Evolutionary conservation across 768 basidiomycete species (phyloP).

Genomic region (Pisolithus tinctorius): DNA sequence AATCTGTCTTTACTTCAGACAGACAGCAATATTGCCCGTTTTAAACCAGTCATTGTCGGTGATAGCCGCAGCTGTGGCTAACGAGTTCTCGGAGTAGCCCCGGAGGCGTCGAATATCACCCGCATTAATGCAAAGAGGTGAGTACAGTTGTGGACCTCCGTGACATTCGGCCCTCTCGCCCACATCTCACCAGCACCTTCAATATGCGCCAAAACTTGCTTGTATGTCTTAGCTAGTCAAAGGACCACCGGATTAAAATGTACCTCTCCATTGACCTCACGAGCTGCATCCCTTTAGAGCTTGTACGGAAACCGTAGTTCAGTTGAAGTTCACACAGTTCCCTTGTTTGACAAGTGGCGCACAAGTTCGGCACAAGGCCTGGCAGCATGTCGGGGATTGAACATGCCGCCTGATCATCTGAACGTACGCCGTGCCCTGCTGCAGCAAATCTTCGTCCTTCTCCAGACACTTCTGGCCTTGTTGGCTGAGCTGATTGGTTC

Average conservation of each 20-base stretch:
- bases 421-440: too few species aligned
- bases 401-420: too few species aligned
- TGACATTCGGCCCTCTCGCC: slow-evolving; percentile 69
- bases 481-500: too few species aligned
- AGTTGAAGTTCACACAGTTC: too few species aligned
- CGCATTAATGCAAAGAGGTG: background rate
- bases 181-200: slow-evolving; percentile 70
- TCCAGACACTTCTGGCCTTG: too few species aligned
- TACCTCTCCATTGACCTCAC: slow-evolving; percentile 49
- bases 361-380: too few species aligned
- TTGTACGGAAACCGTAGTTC: too few species aligned
- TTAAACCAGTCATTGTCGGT: slow-evolving; percentile 78
- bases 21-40: slow-evolving; percentile 74
- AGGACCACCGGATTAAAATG: background rate
- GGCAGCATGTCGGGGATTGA: too few species aligned
- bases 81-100: slow-evolving; percentile 72
- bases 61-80: slow-evolving; percentile 63
- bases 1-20: slow-evolving; percentile 67
- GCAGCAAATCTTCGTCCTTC: too few species aligned
- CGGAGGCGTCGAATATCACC: slow-evolving; percentile 13
- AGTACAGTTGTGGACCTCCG: slow-evolving; percentile 48
- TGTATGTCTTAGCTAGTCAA: background rate
- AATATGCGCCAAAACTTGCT: slow-evolving; percentile 20
- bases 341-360: too few species aligned
- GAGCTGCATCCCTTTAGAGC: slow-evolving; percentile 50